phyloP scores from a whole-genome alignment of 805 yeast genomes.

The Saccharomycopsis guyanensis region DNA sequence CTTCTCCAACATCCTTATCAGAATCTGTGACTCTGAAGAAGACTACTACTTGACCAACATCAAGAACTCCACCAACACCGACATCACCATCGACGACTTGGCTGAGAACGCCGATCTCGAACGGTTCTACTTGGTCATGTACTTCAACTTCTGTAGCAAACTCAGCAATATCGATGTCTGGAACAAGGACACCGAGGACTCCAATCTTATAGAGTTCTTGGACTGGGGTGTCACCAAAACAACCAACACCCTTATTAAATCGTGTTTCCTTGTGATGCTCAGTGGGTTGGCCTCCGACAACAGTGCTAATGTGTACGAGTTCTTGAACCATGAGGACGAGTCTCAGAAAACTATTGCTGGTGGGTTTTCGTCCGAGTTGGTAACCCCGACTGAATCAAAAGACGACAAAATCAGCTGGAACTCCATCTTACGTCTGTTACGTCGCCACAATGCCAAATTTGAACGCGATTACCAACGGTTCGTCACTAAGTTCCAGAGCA shows the following conservation, averaged over 20 bases:
- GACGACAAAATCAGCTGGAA: conserved; percentile 6
- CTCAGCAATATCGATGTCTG: background rate
- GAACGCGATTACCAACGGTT: conserved; percentile 9
- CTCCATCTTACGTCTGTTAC: conserved; percentile 6
- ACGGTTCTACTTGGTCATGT: conserved; percentile 54
- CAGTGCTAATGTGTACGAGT: conserved; percentile 44
- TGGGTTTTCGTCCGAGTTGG: background rate
- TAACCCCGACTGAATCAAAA: background rate
- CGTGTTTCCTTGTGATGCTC: conserved; percentile 73
- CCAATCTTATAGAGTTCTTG: conserved; percentile 70
- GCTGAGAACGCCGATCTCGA: conserved; percentile 80
- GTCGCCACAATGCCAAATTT: conserved; percentile 6
- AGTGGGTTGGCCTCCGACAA: conserved; percentile 47
- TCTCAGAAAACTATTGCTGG: background rate
- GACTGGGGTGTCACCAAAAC: conserved; percentile 80
- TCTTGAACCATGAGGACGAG: conserved; percentile 28
- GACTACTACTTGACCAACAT: conserved; percentile 24
- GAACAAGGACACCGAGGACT: conserved; percentile 27
- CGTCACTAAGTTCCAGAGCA: conserved; percentile 14
- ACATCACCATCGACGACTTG: conserved; percentile 50
- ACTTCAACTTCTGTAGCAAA: conserved; percentile 3
- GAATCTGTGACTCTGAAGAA: conserved; percentile 24
- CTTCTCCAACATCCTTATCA: conserved; percentile 32
- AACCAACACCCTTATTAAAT: conserved; percentile 67
- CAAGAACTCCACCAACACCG: conserved; percentile 22